These are phyloP conservation scores for Cercospora nicotianae DNA, from an alignment of 2,329 filamentous ascomycete species.

Conservation along the genomic window DNA sequence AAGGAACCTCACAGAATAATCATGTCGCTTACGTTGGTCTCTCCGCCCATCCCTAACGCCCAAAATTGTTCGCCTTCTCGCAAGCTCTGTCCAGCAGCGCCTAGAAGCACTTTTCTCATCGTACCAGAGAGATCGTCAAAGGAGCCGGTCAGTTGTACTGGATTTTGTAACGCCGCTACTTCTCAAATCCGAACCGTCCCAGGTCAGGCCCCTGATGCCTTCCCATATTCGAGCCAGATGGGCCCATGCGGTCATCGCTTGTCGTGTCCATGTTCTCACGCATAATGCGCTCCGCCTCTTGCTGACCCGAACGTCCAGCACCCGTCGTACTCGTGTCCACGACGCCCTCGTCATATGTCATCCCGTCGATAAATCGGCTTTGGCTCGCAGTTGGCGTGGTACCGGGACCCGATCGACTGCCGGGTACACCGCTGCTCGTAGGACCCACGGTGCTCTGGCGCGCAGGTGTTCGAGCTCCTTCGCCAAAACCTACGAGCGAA, in stretches of 20 bases:
- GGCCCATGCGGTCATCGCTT: constrained; percentile 35
- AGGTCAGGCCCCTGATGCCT: constrained; percentile 48
- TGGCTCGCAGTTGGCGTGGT: constrained; percentile 41
- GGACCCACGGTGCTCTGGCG: constrained; percentile 62
- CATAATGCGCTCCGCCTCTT: constrained; percentile 66
- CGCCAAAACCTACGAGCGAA: constrained; percentile 86
- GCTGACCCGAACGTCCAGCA: constrained; percentile 26
- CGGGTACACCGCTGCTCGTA: not conserved
- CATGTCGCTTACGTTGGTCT: not conserved
- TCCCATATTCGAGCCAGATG: constrained; percentile 13
- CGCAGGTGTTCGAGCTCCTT: constrained; percentile 68
- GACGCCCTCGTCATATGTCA: constrained; percentile 47
- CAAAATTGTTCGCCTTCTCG: not conserved
- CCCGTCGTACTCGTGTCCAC: constrained; percentile 42
- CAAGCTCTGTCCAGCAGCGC: not conserved
- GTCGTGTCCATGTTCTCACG: constrained; percentile 57
- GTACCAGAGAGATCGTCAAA: not conserved
- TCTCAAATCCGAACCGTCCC: constrained; percentile 63
- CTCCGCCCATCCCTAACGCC: not conserved
- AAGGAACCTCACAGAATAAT: not conserved
- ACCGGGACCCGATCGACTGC: constrained; percentile 54
- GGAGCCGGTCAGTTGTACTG: not conserved
- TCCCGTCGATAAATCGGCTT: constrained; percentile 47
- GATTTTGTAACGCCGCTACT: constrained; percentile 22
- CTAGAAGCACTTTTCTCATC: not conserved